Percentiles rank a stretch among this genome's conserved stretches.
Conservation (phyloP, 1,139 yeast species). For the Geotrichum reessii region DNA sequence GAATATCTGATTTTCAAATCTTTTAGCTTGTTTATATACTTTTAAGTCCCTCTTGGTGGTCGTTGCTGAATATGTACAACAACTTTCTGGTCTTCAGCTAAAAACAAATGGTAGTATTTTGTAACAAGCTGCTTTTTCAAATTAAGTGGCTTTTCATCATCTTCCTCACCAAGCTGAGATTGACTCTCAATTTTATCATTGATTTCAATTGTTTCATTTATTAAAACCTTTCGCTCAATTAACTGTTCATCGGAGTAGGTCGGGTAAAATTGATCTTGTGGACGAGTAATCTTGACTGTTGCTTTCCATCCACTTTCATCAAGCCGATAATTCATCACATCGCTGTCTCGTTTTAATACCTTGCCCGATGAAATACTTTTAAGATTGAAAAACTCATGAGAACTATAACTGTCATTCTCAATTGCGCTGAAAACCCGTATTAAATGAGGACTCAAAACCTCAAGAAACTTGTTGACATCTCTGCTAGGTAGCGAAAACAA, state of each 20-base stretch:
- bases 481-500: constrained; percentile 13
- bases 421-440: constrained; percentile 6
- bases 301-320: constrained; percentile 16
- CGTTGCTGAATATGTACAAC: constrained; percentile 11
- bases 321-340: constrained; percentile 11
- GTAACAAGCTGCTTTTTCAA: constrained; percentile 8
- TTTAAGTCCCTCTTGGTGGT: background rate
- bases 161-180: background rate
- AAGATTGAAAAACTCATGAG: constrained; percentile 11
- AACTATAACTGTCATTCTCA: constrained; percentile 13
- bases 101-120: constrained; percentile 4
- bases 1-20: no score
- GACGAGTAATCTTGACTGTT: constrained; percentile 11
- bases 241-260: constrained; percentile 16
- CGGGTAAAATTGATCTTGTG: constrained; percentile 4
- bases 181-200: background rate
- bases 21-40: no score
- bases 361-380: background rate
- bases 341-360: background rate
- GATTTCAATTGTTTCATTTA: constrained; percentile 9
- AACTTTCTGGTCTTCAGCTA: constrained; percentile 13
- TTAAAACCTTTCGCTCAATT: constrained; percentile 12
- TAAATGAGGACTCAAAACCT: constrained; percentile 9
- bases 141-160: constrained; percentile 16
- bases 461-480: constrained; percentile 9